These are phyloP conservation scores for Chiua virens DNA, from an alignment of 768 basidiomycete species.

Conservation along the genomic window DNA sequence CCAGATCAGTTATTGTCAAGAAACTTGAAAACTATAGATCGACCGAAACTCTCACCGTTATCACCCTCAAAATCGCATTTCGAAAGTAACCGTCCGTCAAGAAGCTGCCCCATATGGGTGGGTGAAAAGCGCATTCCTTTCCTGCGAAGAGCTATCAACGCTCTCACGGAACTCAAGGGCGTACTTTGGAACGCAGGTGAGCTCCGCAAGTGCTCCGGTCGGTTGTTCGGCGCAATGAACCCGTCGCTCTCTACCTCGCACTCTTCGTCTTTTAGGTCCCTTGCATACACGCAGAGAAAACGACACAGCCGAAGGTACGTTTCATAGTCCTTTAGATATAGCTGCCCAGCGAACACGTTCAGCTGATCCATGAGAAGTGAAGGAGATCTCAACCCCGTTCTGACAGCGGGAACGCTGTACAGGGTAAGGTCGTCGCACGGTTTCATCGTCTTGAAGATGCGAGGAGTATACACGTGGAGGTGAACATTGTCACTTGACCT, in stretches of 20 bases:
- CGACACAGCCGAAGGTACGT: conserved; percentile 28
- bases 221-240: conserved; percentile 17
- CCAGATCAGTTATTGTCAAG: too few relatives aligned
- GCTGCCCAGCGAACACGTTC: conserved; percentile 34
- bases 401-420: conserved; percentile 3
- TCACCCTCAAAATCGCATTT: conserved; percentile 22
- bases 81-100: conserved; percentile 28
- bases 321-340: conserved; percentile 29
- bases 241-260: conserved; percentile 15
- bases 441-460: conserved; percentile 33
- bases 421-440: conserved; percentile 36
- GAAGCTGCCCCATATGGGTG: conserved; percentile 44
- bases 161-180: conserved; percentile 31
- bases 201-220: conserved; percentile 2
- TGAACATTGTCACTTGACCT: conserved; percentile 31
- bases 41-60: too few relatives aligned
- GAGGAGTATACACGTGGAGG: conserved; percentile 45
- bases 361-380: conserved; percentile 17
- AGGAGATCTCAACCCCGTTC: background rate
- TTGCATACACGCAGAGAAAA: conserved; percentile 26
- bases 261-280: conserved; percentile 6
- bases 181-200: conserved; percentile 32
- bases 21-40: too few relatives aligned
- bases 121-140: conserved; percentile 38
- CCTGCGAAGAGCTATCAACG: conserved; percentile 31